Evolutionary conservation across 805 yeast genomes (phyloP).

Genomic region (Candida ponderosae): DNA sequence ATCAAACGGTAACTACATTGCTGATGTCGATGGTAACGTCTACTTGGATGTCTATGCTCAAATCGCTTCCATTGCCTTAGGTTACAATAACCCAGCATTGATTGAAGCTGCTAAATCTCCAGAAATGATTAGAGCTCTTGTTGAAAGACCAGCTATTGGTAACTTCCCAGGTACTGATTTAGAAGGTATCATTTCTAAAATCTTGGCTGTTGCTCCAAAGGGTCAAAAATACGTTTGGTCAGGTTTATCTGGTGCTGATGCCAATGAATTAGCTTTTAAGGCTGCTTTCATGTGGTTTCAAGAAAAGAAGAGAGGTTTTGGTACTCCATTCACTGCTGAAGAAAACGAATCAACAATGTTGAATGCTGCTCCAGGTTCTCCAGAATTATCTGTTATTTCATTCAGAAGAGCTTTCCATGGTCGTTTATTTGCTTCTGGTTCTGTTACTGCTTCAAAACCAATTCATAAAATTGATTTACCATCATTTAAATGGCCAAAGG

Average conservation of each 20-base stretch:
- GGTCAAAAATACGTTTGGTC: conserved; percentile 73
- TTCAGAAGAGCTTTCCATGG: conserved; percentile 93
- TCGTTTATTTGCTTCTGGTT: conserved; percentile 84
- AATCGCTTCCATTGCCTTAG: conserved; percentile 78
- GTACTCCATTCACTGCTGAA: conserved; percentile 51
- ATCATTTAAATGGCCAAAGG: conserved; percentile 94
- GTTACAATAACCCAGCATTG: conserved; percentile 78
- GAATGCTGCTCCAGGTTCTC: conserved; percentile 82
- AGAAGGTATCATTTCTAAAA: conserved; percentile 38
- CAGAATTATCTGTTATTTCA: conserved; percentile 77
- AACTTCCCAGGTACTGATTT: conserved; percentile 69
- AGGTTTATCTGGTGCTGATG: conserved; percentile 80
- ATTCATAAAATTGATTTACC: conserved; percentile 91
- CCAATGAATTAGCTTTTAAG: conserved; percentile 83
- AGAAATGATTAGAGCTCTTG: conserved; percentile 63
- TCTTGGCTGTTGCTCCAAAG: conserved; percentile 66
- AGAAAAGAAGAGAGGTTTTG: conserved; percentile 56
- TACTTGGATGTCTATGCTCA: conserved; percentile 74
- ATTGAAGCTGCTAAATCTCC: conserved; percentile 61
- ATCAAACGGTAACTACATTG: conserved; percentile 73
- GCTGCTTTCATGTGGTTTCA: conserved; percentile 83
- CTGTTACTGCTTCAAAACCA: conserved; percentile 91
- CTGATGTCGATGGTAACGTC: conserved; percentile 72
- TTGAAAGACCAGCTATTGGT: conserved; percentile 81
- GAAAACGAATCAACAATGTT: conserved; percentile 73